A percentile compares a stretch with the other conserved stretches of the same genome.
These are phyloP conservation scores for Sicyos edulis DNA, from an alignment of 306 rosid genomes.

Conservation along the genomic window DNA sequence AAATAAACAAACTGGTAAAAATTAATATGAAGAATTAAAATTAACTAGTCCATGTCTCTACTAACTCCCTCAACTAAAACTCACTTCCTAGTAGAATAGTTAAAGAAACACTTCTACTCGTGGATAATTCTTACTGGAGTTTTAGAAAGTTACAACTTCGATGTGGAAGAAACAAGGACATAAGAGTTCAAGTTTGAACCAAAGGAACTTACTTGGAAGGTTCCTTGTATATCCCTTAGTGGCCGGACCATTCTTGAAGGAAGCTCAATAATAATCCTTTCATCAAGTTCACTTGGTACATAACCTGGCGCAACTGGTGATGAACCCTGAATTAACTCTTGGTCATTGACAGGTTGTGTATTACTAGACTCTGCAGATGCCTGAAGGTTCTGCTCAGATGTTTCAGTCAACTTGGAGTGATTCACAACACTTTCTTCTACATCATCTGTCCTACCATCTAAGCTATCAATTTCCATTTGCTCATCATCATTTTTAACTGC, in stretches of 20 bases:
- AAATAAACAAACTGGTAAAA: neutral
- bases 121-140: neutral
- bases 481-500: constrained; percentile 60
- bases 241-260: constrained; percentile 90
- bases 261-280: constrained; percentile 85
- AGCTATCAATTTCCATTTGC: constrained; percentile 50
- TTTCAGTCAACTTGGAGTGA: constrained; percentile 42
- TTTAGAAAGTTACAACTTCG: neutral
- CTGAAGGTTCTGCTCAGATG: constrained; percentile 36
- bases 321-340: constrained; percentile 46
- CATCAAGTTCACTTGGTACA: constrained; percentile 82
- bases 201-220: constrained; percentile 70
- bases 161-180: neutral
- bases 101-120: no score
- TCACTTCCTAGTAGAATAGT: neutral
- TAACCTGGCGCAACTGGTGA: constrained; percentile 67
- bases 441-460: constrained; percentile 41
- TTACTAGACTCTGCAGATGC: constrained; percentile 41
- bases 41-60: neutral
- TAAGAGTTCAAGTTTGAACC: neutral
- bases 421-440: constrained; percentile 36
- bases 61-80: neutral
- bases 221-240: constrained; percentile 72
- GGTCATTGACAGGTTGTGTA: constrained; percentile 44
- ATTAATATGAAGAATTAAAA: neutral